Evolutionary conservation across 495 filamentous ascomycete species (phyloP), one percentile per base, ranked within the genome.

Genomic region (Entonaema liquescens): DNA sequence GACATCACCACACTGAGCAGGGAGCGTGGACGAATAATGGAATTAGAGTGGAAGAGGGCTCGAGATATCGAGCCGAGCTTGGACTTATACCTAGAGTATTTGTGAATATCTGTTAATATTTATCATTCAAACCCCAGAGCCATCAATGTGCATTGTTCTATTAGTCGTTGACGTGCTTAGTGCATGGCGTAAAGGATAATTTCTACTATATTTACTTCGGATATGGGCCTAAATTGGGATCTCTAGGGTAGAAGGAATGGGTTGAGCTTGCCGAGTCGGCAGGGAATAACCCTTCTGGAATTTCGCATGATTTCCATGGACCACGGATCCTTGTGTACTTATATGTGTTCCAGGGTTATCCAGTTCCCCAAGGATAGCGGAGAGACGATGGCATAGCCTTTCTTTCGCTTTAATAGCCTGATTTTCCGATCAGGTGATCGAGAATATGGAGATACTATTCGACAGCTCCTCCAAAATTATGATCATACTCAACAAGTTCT

Each of bases 71-170:
- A 72, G 70, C 65, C 59, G 65, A 65, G 70, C 65, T 72, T 68
- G 65, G 60, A 67, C 70, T 60, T 68, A 72, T 72, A 68, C 65
- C 70, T 72, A 72, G 70, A 72, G 70, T 72, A 72, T 68, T 68
- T 68, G 70, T 72, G 70, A 72, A 72, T 72, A 72, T 68, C 49
- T 61, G 60, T 60, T 72, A 72, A 72, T 47, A 47, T 11, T 62
- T 72, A 72, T 72, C 59, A 67, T 33, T 33, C 59, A 21, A 26
- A 59, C 23, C 25, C n/a, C 9, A 19, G 19, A 19, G 12, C 19
- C 21, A 19, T 29, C 38, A n/a, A n/a, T n/a, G n/a, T n/a, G n/a
- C n/a, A n/a, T n/a, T n/a, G n/a, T n/a, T n/a, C n/a, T n/a, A n/a
- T n/a, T n/a, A n/a, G n/a, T n/a, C n/a, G n/a, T n/a, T n/a, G n/a